These are phyloP conservation scores for Immersiporthe knoxdaviesiana DNA, from an alignment of 2,329 filamentous ascomycete species.

Conservation along the genomic window DNA sequence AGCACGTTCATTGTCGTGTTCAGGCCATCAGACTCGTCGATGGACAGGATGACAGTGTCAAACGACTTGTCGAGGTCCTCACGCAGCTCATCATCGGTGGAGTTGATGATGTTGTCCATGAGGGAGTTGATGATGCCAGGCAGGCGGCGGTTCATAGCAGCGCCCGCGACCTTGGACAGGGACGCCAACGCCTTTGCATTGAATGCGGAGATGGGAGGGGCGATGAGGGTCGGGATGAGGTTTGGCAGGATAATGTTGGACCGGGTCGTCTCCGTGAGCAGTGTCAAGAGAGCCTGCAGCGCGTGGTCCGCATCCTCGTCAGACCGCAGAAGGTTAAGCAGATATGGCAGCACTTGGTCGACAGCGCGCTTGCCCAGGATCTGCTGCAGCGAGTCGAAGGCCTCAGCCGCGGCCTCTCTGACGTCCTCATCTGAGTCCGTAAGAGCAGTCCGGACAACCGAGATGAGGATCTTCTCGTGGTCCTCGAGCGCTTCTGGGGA, in stretches of 20 bases:
- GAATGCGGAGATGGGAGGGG: constrained; percentile 88
- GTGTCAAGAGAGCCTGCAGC: constrained; percentile 85
- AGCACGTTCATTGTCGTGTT: constrained; percentile 96
- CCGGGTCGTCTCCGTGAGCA: constrained; percentile 89
- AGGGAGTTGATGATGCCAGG: constrained; percentile 90
- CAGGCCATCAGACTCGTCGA: constrained; percentile 94
- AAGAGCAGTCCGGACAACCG: constrained; percentile 88
- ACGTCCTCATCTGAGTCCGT: constrained; percentile 90
- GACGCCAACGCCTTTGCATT: constrained; percentile 94
- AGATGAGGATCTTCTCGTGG: constrained; percentile 92
- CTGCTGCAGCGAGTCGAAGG: constrained; percentile 93
- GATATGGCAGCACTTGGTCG: constrained; percentile 90
- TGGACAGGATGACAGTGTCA: constrained; percentile 85
- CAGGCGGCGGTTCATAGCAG: constrained; percentile 86
- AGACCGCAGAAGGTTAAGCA: constrained; percentile 85
- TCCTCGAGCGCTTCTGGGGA: constrained; percentile 88
- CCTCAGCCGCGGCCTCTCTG: constrained; percentile 92
- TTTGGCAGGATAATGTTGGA: constrained; percentile 97
- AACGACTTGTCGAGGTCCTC: constrained; percentile 79
- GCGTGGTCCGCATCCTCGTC: constrained; percentile 91
- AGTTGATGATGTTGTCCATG: constrained; percentile 86
- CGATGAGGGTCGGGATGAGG: constrained; percentile 89
- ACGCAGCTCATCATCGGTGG: constrained; percentile 73
- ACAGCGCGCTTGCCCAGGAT: constrained; percentile 93
- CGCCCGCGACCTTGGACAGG: constrained; percentile 85